These are phyloP conservation scores for Penicillium sumatraense DNA, from an alignment of 2,329 filamentous ascomycete species.

Conservation along the genomic window DNA sequence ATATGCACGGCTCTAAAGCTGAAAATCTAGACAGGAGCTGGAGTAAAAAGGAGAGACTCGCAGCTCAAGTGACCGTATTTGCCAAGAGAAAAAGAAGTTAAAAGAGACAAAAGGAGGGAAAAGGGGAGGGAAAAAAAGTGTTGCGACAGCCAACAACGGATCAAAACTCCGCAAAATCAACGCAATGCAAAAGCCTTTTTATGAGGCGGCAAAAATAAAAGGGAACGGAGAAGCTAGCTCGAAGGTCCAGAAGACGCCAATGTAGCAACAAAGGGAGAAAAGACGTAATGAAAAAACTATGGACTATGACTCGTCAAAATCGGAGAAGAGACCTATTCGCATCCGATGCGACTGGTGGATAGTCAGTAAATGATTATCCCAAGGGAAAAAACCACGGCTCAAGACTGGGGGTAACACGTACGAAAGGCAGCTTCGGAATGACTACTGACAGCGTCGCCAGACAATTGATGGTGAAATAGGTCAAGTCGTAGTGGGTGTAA, in stretches of 20 bases:
- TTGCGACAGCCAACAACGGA: slow-evolving; percentile 22
- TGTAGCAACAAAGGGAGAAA: slow-evolving; percentile 23
- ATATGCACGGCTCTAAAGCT: slow-evolving; percentile 24
- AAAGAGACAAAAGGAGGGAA: slow-evolving; percentile 12
- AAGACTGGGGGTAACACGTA: slow-evolving; percentile 57
- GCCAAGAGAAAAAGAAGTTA: slow-evolving; percentile 18
- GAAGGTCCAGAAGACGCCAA: slow-evolving; percentile 21
- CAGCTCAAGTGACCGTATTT: slow-evolving; percentile 24
- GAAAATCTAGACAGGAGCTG: slow-evolving; percentile 25
- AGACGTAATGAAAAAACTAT: slow-evolving; percentile 26
- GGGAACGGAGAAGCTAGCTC: slow-evolving; percentile 18
- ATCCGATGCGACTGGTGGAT: slow-evolving; percentile 71
- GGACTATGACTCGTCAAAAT: slow-evolving; percentile 61
- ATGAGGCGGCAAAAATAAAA: slow-evolving; percentile 17
- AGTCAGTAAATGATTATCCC: slow-evolving; percentile 29
- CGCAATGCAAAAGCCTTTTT: slow-evolving; percentile 29
- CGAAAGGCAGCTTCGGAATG: slow-evolving; percentile 93
- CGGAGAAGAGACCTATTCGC: slow-evolving; percentile 75
- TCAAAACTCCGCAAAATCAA: slow-evolving; percentile 21
- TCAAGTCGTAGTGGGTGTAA: slow-evolving; percentile 97
- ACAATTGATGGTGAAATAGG: slow-evolving; percentile 97
- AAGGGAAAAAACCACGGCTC: background rate
- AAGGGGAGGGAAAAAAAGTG: slow-evolving; percentile 8
- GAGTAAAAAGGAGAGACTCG: slow-evolving; percentile 8
- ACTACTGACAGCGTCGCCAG: slow-evolving; percentile 89